Conservation (phyloP, 768 basidiomycete genomes). For the Serendipita indica region DNA sequence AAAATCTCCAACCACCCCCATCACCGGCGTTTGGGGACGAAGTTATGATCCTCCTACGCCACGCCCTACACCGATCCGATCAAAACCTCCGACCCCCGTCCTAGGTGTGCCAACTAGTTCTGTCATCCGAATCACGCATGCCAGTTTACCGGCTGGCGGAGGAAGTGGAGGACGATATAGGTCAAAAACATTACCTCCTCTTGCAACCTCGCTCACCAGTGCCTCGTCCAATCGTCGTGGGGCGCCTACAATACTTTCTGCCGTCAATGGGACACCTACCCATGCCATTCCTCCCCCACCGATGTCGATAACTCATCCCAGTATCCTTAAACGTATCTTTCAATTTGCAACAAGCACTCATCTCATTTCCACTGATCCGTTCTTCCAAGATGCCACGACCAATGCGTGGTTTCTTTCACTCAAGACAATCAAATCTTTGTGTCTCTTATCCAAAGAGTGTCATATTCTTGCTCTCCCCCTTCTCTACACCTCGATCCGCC, state of each 20-base stretch:
- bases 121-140: neutral
- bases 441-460: neutral
- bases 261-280: neutral
- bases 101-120: conserved; percentile 1
- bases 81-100: neutral
- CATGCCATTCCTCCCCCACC: neutral
- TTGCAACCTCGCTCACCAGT: neutral
- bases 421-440: neutral
- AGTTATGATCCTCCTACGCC: conserved; percentile 8
- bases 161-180: neutral
- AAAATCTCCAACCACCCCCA: too few relatives aligned
- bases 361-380: neutral
- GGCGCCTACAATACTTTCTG: neutral
- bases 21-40: too few relatives aligned
- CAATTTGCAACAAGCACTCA: neutral
- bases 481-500: neutral
- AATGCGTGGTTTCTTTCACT: neutral
- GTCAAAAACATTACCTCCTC: neutral
- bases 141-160: neutral
- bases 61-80: neutral
- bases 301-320: neutral
- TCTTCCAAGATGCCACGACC: neutral
- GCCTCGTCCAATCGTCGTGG: neutral
- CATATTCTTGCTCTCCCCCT: neutral
- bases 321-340: neutral